Conservation (phyloP, 139 green algal genomes). For the Chlorella sp. region DNA sequence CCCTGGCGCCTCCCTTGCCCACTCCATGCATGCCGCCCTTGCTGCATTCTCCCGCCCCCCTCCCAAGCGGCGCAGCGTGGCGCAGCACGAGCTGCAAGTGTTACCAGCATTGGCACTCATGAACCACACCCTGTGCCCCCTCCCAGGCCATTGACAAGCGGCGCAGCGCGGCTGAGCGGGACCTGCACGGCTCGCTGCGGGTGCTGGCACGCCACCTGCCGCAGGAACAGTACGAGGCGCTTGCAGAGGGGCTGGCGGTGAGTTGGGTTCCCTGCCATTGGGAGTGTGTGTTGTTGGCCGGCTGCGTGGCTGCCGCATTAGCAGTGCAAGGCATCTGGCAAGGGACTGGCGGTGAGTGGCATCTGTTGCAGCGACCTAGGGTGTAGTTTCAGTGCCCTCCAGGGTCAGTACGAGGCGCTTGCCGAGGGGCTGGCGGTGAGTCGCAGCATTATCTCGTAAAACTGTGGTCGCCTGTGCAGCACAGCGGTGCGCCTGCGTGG, state of each 20-base stretch:
- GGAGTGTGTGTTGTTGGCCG: too few relatives aligned
- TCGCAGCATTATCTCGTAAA: too few relatives aligned
- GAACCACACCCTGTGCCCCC: neutral
- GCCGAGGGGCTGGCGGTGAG: too few relatives aligned
- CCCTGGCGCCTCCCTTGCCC: neutral
- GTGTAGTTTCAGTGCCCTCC: too few relatives aligned
- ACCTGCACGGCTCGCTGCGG: conserved; percentile 72
- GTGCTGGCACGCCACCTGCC: conserved; percentile 85
- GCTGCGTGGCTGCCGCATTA: too few relatives aligned
- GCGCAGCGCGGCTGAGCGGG: conserved; percentile 68
- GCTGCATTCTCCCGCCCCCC: neutral
- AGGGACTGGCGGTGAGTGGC: neutral
- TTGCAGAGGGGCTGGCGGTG: conserved; percentile 76
- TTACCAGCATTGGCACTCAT: neutral
- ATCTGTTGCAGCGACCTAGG: too few relatives aligned
- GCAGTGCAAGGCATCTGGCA: neutral
- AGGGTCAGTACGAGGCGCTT: too few relatives aligned
- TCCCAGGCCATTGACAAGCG: conserved; percentile 65
- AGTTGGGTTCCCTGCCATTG: neutral
- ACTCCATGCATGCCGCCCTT: neutral
- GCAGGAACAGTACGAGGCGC: conserved; percentile 75
- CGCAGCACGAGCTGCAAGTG: neutral
- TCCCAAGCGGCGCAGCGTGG: neutral
- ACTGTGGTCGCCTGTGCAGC: too few relatives aligned
- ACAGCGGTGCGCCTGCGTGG: too few relatives aligned